These are phyloP conservation scores for Suhomyces bokatorum DNA, from an alignment of 1,139 yeast species.

Conservation along the genomic window DNA sequence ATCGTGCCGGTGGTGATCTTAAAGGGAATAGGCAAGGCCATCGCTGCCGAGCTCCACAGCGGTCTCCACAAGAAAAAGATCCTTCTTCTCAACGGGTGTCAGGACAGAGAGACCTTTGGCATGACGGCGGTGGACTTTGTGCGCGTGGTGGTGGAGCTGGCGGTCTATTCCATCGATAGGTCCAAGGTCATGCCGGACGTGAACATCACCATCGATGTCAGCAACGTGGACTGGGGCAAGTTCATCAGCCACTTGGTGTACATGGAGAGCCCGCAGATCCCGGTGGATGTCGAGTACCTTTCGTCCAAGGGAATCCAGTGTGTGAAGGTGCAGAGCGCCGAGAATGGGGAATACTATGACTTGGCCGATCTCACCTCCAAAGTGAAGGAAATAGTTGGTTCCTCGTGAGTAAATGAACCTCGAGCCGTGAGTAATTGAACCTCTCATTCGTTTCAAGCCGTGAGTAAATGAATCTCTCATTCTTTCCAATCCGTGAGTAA, in stretches of 20 bases:
- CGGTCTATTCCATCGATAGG: constrained; percentile 37
- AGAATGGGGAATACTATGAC: constrained; percentile 35
- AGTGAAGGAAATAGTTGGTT: constrained; percentile 18
- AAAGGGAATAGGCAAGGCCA: constrained; percentile 69
- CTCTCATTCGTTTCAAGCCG: no score
- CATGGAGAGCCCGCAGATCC: constrained; percentile 47
- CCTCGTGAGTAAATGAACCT: no score
- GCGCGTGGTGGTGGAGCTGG: constrained; percentile 52
- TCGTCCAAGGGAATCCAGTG: constrained; percentile 47
- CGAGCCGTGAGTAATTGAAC: no score
- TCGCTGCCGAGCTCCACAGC: constrained; percentile 33
- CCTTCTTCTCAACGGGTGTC: constrained; percentile 66
- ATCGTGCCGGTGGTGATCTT: constrained; percentile 74
- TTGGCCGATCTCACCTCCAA: constrained; percentile 37
- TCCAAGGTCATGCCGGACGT: constrained; percentile 10
- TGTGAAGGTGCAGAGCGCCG: constrained; percentile 39
- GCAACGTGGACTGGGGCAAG: constrained; percentile 32
- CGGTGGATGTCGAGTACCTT: constrained; percentile 45
- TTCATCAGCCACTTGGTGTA: constrained; percentile 61
- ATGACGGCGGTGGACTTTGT: constrained; percentile 63
- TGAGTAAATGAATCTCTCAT: no score
- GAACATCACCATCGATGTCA: constrained; percentile 12
- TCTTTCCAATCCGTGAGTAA: no score
- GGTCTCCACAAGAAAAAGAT: constrained; percentile 42
- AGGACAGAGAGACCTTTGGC: constrained; percentile 76